phyloP scores from a whole-genome alignment of 2,329 filamentous ascomycete genomes.

The Trichocomaceae sp. region DNA sequence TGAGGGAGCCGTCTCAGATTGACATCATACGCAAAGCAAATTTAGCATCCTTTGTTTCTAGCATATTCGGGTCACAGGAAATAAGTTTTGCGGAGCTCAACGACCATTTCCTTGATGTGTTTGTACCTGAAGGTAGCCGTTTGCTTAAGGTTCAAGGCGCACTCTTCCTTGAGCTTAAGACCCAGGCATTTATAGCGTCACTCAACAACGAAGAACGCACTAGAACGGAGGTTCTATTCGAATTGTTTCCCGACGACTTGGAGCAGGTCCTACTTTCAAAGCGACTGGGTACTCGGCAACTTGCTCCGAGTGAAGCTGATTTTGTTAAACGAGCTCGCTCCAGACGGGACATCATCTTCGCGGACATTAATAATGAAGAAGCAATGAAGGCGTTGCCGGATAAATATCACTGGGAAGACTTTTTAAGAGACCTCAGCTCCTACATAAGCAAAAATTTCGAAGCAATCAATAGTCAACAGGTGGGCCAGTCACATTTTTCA shows the following conservation, averaged over 20 bases:
- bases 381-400: conserved; percentile 47
- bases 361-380: conserved; percentile 47
- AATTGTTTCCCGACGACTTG: conserved; percentile 54
- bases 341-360: conserved; percentile 52
- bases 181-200: conserved; percentile 59
- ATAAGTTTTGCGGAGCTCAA: conserved; percentile 59
- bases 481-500: conserved; percentile 21
- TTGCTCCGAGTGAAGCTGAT: conserved; percentile 54
- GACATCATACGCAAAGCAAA: conserved; percentile 59
- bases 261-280: conserved; percentile 48
- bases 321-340: conserved; percentile 51
- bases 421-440: conserved; percentile 52
- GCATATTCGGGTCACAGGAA: conserved; percentile 58
- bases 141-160: conserved; percentile 55
- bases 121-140: conserved; percentile 53
- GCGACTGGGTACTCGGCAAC: conserved; percentile 48
- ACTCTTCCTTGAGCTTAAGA: conserved; percentile 59
- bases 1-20: conserved; percentile 48
- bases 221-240: conserved; percentile 51
- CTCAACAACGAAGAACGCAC: conserved; percentile 52
- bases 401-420: conserved; percentile 59
- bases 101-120: conserved; percentile 57
- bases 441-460: conserved; percentile 56
- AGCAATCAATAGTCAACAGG: conserved; percentile 43
- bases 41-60: conserved; percentile 58